Conservation (phyloP, 2,329 filamentous ascomycete species). For the Sporothrix brasiliensis region DNA sequence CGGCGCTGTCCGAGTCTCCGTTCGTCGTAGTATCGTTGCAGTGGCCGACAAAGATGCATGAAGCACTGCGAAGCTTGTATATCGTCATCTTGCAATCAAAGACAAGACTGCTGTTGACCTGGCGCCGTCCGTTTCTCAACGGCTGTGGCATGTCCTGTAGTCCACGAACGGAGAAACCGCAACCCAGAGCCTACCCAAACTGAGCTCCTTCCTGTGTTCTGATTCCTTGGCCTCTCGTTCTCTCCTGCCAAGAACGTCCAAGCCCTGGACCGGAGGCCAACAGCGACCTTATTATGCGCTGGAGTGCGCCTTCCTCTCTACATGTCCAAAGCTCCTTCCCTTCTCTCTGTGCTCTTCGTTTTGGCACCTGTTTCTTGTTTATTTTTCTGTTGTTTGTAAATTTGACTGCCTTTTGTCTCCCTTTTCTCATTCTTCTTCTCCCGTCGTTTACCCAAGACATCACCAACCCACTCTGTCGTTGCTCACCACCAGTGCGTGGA, state of each 20-base stretch:
- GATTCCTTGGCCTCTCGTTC: neutral
- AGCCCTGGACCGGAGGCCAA: conserved; percentile 17
- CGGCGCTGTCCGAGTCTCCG: neutral
- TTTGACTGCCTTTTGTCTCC: neutral
- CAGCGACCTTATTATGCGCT: conserved; percentile 26
- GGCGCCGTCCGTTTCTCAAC: neutral
- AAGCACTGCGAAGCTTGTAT: neutral
- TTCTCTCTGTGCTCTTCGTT: neutral
- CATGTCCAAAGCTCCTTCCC: neutral
- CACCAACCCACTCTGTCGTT: neutral
- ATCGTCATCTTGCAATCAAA: conserved; percentile 15
- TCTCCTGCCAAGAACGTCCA: conserved; percentile 27
- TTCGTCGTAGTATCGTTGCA: neutral
- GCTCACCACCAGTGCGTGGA: neutral
- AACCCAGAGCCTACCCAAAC: neutral
- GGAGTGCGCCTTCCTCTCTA: conserved; percentile 12
- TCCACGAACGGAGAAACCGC: neutral
- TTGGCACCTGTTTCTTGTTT: neutral
- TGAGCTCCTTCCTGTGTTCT: neutral
- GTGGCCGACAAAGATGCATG: neutral
- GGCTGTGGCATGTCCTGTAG: neutral
- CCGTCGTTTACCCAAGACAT: neutral
- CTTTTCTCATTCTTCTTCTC: neutral
- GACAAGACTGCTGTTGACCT: neutral
- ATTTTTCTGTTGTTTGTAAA: neutral